Percentiles rank a stretch among this genome's conserved stretches.
Evolutionary conservation across 1,139 yeast species (phyloP).

Genomic region (Pneumocystis wakefieldiae): DNA sequence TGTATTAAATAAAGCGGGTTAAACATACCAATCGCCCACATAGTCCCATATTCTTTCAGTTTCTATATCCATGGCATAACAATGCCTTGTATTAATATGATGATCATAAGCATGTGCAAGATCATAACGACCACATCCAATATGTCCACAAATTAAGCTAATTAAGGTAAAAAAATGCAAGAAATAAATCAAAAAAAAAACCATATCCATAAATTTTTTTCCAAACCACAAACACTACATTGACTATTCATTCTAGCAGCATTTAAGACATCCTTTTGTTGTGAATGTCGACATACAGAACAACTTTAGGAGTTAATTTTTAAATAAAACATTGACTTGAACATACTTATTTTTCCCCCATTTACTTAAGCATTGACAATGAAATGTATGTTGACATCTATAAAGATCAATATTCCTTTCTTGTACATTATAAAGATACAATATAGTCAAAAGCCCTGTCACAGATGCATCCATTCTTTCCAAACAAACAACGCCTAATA

Average conservation of each 20-base stretch:
- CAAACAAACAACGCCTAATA: conserved; percentile 54
- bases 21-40: conserved; percentile 50
- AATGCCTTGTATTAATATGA: conserved; percentile 62
- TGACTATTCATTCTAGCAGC: conserved; percentile 15
- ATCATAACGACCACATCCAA: conserved; percentile 85
- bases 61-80: conserved; percentile 77
- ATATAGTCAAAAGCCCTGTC: conserved; percentile 73
- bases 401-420: neutral
- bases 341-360: conserved; percentile 52
- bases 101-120: conserved; percentile 79
- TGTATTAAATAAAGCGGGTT: neutral
- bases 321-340: neutral
- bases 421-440: conserved; percentile 19
- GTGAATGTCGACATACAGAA: conserved; percentile 77
- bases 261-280: conserved; percentile 21
- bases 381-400: conserved; percentile 77
- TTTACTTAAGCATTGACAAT: conserved; percentile 72
- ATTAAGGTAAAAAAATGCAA: neutral
- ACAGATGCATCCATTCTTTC: conserved; percentile 75
- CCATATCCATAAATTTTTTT: conserved; percentile 66
- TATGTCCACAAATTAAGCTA: conserved; percentile 68
- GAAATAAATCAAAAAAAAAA: neutral
- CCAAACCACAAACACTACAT: conserved; percentile 42
- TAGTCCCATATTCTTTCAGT: conserved; percentile 93
- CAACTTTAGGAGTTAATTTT: conserved; percentile 27